Base-by-base conservation (phyloP, 2,329 filamentous ascomycete genomes). In the Paraconiothyrium sp. region DNA sequence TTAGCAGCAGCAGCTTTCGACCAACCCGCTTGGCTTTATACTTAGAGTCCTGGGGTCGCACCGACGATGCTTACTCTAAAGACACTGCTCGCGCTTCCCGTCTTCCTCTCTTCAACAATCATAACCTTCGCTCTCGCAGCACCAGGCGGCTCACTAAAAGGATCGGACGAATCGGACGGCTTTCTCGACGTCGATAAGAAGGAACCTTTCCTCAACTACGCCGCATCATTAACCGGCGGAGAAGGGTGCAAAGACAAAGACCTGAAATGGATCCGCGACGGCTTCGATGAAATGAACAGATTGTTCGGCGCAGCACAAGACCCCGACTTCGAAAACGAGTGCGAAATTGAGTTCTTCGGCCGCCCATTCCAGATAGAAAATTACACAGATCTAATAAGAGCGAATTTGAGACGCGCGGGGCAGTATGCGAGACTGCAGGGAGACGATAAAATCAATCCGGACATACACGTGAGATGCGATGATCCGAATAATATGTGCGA, bases 401-500 rank as follows among this genome's bases (percentile, higher is more conserved):
- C 43, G 37, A 76, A 76, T 41, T 63, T 77, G 13, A 61, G 60
- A 13, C 71, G 73, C 30, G 75, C 74, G 4, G 68, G 70, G 35
- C 71, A 73, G 39, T 78, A 76, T 47, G 68, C 65, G 20, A 71
- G 67, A 39, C 37, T 72, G 3, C 59, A 72, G 27, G 74, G 69
- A 34, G 67, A 67, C 37, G 58, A 56, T 20, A 67, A 66, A 9
- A 52, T 59, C 9, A 77, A 74, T 44, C 66, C 71, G 1, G 72
- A 77, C 57, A 70, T 78, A 20, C 73, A 76, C 54, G 66, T 77
- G 2, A 68, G 75, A 22, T 78, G 76, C 63, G 75, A 77, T 46
- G 75, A 78, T 56, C 76, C 75, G 30, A 69, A 71, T 55, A 39
- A 65, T 5, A 60, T 70, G 3, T 78, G 74, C 58, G 56, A 66